Conservation (phyloP, 2,329 filamentous ascomycete genomes). For the Xenoacremonium recifei region DNA sequence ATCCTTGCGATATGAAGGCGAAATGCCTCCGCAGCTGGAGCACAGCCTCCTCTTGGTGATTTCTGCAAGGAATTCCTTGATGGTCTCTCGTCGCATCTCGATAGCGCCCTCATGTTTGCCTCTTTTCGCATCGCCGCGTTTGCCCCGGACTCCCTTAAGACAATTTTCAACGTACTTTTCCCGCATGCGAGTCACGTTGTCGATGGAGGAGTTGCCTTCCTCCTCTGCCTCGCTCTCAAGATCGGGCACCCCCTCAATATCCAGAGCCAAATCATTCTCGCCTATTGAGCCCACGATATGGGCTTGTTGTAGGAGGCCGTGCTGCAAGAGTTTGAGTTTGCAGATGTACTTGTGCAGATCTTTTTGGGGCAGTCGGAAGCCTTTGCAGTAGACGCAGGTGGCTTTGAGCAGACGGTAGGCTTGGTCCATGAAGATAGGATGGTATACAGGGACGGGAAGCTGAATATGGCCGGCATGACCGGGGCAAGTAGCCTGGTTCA, state of each 20-base stretch:
- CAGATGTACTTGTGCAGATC: slow-evolving; percentile 78
- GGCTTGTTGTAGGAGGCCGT: slow-evolving; percentile 74
- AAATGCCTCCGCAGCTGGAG: slow-evolving; percentile 64
- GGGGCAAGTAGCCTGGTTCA: slow-evolving; percentile 77
- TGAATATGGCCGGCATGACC: slow-evolving; percentile 96
- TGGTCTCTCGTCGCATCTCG: slow-evolving; percentile 70
- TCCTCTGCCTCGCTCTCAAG: slow-evolving; percentile 61
- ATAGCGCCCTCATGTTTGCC: slow-evolving; percentile 82
- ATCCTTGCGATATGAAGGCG: slow-evolving; percentile 84
- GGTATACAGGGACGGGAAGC: slow-evolving; percentile 88
- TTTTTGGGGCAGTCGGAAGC: slow-evolving; percentile 74
- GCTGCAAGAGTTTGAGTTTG: slow-evolving; percentile 81
- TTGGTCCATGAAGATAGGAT: slow-evolving; percentile 96
- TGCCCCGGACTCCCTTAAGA: slow-evolving; percentile 59
- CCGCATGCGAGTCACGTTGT: slow-evolving; percentile 51
- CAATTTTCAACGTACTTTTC: slow-evolving; percentile 70
- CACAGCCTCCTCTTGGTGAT: slow-evolving; percentile 72
- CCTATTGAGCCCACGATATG: slow-evolving; percentile 54
- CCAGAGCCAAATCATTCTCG: slow-evolving; percentile 40
- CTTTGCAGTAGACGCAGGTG: slow-evolving; percentile 88
- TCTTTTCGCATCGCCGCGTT: slow-evolving; percentile 48
- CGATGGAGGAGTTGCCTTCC: slow-evolving; percentile 55
- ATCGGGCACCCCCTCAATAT: slow-evolving; percentile 33
- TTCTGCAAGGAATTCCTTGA: slow-evolving; percentile 78
- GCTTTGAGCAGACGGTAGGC: slow-evolving; percentile 80